These are phyloP conservation scores for Musa acuminata DNA, from an alignment of 176 grass and related monocot genomes.

Conservation along the genomic window DNA sequence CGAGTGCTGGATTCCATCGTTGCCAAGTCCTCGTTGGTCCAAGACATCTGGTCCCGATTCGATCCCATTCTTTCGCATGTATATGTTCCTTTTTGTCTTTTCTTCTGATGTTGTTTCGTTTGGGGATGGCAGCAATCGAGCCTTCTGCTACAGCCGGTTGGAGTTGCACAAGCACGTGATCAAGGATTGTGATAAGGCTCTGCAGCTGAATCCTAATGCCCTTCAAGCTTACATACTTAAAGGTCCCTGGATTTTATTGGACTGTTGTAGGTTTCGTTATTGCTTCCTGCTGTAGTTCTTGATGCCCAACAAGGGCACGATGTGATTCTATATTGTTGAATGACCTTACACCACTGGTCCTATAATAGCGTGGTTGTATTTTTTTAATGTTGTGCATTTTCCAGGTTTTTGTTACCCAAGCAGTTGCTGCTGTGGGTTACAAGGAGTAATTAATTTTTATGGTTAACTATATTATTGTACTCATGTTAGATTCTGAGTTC, in stretches of 20 bases:
- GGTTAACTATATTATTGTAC: background rate
- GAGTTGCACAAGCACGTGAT: slow-evolving; percentile 97
- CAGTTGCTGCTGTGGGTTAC: background rate
- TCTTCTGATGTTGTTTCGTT: background rate
- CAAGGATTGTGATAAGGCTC: slow-evolving; percentile 85
- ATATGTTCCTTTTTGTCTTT: background rate
- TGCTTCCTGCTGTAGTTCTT: background rate
- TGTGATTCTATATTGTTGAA: too few relatives aligned
- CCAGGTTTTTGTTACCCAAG: background rate
- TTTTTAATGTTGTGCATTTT: background rate
- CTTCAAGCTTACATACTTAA: slow-evolving; percentile 93
- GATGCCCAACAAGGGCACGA: background rate
- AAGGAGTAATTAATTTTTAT: background rate
- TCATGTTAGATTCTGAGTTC: background rate
- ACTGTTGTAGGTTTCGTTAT: background rate
- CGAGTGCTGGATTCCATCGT: slow-evolving; percentile 70
- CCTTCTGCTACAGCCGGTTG: slow-evolving; percentile 90
- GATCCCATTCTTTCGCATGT: slow-evolving; percentile 7
- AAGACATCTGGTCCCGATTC: slow-evolving; percentile 71
- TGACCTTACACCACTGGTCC: too few relatives aligned
- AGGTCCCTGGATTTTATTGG: slow-evolving; percentile 27
- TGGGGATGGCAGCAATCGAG: slow-evolving; percentile 66
- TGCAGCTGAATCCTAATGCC: slow-evolving; percentile 48
- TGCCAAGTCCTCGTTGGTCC: slow-evolving; percentile 56
- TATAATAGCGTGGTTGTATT: background rate